Conservation (phyloP, 768 basidiomycete species). For the Lentinula boryana region DNA sequence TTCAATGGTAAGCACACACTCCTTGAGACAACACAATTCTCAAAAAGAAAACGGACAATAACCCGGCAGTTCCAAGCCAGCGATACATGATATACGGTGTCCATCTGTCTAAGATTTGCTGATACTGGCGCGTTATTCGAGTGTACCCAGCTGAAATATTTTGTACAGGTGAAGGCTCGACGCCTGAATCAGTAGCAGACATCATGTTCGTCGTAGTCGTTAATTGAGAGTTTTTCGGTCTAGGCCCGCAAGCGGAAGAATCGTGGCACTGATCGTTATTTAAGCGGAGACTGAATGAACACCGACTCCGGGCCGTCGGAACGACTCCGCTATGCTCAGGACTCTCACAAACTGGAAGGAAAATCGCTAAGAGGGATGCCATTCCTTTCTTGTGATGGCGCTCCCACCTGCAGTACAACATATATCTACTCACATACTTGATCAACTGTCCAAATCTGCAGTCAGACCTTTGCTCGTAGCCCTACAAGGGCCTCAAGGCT, state of each 20-base stretch:
- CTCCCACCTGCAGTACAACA: constrained; percentile 28
- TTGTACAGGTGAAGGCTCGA: constrained; percentile 42
- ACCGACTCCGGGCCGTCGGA: neutral
- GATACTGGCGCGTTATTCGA: constrained; percentile 72
- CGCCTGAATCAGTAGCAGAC: constrained; percentile 31
- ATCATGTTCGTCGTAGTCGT: constrained; percentile 31
- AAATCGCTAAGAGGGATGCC: neutral
- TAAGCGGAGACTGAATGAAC: neutral
- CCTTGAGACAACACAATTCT: constrained; percentile 88
- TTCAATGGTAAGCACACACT: constrained; percentile 41
- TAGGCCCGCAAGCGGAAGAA: neutral
- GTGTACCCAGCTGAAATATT: constrained; percentile 40
- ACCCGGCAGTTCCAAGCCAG: constrained; percentile 73
- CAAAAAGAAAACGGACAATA: constrained; percentile 73
- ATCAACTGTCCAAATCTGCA: constrained; percentile 19
- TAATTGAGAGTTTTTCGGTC: neutral
- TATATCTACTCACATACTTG: constrained; percentile 33
- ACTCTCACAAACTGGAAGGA: neutral
- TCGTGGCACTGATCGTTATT: neutral
- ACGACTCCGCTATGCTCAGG: neutral
- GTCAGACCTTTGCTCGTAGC: constrained; percentile 70
- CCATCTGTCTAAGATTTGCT: constrained; percentile 84
- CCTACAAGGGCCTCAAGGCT: constrained; percentile 91
- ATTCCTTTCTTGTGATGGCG: constrained; percentile 7
- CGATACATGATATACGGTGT: constrained; percentile 88